phyloP scores from a whole-genome alignment of 768 basidiomycete genomes.

The Mycena belliarum region DNA sequence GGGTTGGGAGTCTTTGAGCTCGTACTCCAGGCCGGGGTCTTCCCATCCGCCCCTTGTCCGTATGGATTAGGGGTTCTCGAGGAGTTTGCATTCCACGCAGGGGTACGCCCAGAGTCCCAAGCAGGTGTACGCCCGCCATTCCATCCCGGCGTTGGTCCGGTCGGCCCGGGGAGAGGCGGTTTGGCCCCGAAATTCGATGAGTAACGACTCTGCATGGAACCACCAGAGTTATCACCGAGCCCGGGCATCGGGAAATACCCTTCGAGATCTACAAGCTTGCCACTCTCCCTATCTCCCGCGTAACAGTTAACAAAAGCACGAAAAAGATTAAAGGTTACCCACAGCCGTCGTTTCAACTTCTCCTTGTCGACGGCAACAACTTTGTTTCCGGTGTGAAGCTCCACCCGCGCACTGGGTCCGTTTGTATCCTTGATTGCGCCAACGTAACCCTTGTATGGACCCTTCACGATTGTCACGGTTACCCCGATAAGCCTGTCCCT shows the following conservation, averaged over 20 bases:
- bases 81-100: constrained; percentile 21
- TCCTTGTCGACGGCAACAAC: constrained; percentile 84
- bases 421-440: constrained; percentile 96
- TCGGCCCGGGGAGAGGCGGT: constrained; percentile 17
- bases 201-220: constrained; percentile 7
- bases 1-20: constrained; percentile 72
- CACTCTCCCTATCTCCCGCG: constrained; percentile 47
- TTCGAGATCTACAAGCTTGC: constrained; percentile 54
- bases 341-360: constrained; percentile 75
- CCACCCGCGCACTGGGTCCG: constrained; percentile 83
- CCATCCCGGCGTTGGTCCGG: constrained; percentile 33
- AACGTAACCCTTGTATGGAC: constrained; percentile 86
- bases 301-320: constrained; percentile 6
- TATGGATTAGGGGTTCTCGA: constrained; percentile 40
- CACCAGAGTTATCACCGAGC: constrained; percentile 6
- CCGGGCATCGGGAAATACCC: constrained; percentile 16
- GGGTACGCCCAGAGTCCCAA: constrained; percentile 29
- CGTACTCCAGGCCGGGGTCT: constrained; percentile 70
- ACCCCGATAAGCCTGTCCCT: constrained; percentile 82
- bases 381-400: constrained; percentile 87
- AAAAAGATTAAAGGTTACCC: constrained; percentile 32
- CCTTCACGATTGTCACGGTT: constrained; percentile 79
- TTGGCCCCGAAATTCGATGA: constrained; percentile 23
- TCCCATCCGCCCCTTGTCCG: constrained; percentile 46
- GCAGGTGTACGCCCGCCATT: constrained; percentile 28